phyloP scores from a whole-genome alignment of 139 green algal genomes.

The Coelastrella sp. region DNA sequence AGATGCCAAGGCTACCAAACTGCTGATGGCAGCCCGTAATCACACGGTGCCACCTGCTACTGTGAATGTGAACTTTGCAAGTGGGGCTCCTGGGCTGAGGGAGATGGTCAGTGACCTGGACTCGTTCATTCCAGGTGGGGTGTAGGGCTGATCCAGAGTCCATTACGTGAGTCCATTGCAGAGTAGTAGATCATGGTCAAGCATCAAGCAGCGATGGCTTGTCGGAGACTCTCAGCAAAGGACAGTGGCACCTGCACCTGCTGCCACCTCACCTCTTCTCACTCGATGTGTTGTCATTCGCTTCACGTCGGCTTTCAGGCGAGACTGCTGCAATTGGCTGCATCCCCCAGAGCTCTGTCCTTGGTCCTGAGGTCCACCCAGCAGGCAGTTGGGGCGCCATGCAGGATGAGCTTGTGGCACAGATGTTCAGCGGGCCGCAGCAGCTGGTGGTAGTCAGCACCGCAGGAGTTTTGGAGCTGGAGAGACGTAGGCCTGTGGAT shows the following conservation, averaged over 20 bases:
- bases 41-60: constrained; percentile 64
- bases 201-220: too few relatives aligned
- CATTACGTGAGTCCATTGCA: too few relatives aligned
- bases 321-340: constrained; percentile 59
- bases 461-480: constrained; percentile 81
- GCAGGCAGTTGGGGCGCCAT: constrained; percentile 36
- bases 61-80: constrained; percentile 34
- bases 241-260: neutral
- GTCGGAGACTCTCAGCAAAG: too few relatives aligned
- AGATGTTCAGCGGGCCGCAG: constrained; percentile 67
- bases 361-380: neutral
- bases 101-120: constrained; percentile 82
- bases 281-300: neutral
- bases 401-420: constrained; percentile 73
- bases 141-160: neutral
- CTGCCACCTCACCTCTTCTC: neutral
- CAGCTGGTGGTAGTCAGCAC: constrained; percentile 87
- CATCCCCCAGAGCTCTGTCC: constrained; percentile 43
- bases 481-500: constrained; percentile 76
- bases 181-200: too few relatives aligned
- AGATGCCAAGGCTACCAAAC: constrained; percentile 61
- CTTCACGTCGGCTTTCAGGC: constrained; percentile 35
- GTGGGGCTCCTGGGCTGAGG: constrained; percentile 64
- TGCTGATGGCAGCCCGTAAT: constrained; percentile 71
- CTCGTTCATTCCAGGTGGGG: constrained; percentile 67